Evolutionary conservation across 805 yeast species (phyloP).

Genomic region (Saturnispora dispora): DNA sequence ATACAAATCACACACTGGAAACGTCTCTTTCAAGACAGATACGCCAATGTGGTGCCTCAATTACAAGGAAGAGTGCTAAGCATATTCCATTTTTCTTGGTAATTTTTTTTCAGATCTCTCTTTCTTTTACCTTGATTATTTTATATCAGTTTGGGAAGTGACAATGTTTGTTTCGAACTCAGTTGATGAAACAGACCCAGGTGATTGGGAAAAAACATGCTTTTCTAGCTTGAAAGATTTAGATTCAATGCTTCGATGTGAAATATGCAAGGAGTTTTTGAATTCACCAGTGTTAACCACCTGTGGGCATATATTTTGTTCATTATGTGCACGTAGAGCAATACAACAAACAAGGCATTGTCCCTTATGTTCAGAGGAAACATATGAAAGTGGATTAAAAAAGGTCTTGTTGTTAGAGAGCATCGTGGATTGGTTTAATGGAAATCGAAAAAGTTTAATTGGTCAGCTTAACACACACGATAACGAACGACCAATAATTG

Average conservation of each 20-base stretch:
- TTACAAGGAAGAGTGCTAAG: constrained; percentile 3
- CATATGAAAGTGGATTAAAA: constrained; percentile 59
- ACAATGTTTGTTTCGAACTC: constrained; percentile 14
- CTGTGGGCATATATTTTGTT: constrained; percentile 87
- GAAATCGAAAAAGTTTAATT: constrained; percentile 31
- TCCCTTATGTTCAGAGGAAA: constrained; percentile 68
- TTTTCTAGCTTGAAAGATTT: constrained; percentile 50
- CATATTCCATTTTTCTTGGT: neutral
- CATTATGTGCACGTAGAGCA: constrained; percentile 71
- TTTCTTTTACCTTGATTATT: neutral
- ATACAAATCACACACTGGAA: constrained; percentile 23
- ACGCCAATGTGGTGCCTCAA: constrained; percentile 34
- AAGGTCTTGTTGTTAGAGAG: constrained; percentile 68
- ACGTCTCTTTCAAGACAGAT: constrained; percentile 31
- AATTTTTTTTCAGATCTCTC: neutral
- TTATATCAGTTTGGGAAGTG: neutral
- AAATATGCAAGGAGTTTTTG: constrained; percentile 77
- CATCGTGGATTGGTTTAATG: constrained; percentile 43
- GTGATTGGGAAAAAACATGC: constrained; percentile 54
- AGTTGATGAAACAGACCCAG: constrained; percentile 48
- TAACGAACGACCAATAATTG: constrained; percentile 19
- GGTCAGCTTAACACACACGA: constrained; percentile 11
- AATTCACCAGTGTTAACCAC: constrained; percentile 73
- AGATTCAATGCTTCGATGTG: constrained; percentile 71
- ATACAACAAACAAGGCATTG: constrained; percentile 53